These are phyloP conservation scores for Colletotrichum sojae DNA, from an alignment of 2,329 filamentous ascomycete species.

Conservation along the genomic window DNA sequence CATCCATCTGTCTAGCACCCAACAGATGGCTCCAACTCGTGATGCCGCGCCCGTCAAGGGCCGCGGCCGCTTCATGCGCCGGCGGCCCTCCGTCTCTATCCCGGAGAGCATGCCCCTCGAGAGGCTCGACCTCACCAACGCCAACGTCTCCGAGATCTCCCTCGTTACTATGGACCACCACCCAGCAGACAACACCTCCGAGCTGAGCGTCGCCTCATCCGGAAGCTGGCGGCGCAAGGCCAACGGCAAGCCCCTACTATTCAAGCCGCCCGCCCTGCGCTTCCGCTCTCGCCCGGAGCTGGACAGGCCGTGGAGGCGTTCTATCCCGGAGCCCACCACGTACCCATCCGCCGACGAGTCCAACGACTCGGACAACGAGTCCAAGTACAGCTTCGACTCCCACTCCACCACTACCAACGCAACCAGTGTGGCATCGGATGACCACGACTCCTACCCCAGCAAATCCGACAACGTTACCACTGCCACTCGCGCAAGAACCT, in stretches of 20 bases:
- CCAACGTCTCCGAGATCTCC: slow-evolving; percentile 41
- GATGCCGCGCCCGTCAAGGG: slow-evolving; percentile 33
- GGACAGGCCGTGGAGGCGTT: slow-evolving; percentile 35
- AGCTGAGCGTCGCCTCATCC: slow-evolving; percentile 32
- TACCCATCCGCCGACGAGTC: slow-evolving; percentile 39
- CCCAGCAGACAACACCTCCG: slow-evolving; percentile 31
- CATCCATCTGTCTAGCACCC: slow-evolving; percentile 3
- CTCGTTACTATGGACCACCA: slow-evolving; percentile 28
- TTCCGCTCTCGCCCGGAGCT: slow-evolving; percentile 33
- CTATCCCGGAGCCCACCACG: background rate
- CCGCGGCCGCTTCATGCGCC: slow-evolving; percentile 28
- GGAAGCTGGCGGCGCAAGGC: slow-evolving; percentile 27
- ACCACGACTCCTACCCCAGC: slow-evolving; percentile 18
- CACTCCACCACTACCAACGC: slow-evolving; percentile 37
- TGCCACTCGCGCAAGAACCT: slow-evolving; percentile 17
- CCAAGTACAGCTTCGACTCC: slow-evolving; percentile 39
- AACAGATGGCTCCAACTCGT: slow-evolving; percentile 38
- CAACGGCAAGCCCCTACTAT: slow-evolving; percentile 31
- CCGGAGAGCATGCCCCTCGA: slow-evolving; percentile 36
- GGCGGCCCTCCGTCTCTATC: slow-evolving; percentile 37
- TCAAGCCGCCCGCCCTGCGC: slow-evolving; percentile 40
- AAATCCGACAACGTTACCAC: slow-evolving; percentile 22
- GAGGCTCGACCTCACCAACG: slow-evolving; percentile 32
- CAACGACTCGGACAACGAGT: slow-evolving; percentile 40
- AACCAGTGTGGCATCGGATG: slow-evolving; percentile 39